Evolutionary conservation across 2,329 filamentous ascomycete genomes (phyloP).

Genomic region (Furcasterigmium furcatum): DNA sequence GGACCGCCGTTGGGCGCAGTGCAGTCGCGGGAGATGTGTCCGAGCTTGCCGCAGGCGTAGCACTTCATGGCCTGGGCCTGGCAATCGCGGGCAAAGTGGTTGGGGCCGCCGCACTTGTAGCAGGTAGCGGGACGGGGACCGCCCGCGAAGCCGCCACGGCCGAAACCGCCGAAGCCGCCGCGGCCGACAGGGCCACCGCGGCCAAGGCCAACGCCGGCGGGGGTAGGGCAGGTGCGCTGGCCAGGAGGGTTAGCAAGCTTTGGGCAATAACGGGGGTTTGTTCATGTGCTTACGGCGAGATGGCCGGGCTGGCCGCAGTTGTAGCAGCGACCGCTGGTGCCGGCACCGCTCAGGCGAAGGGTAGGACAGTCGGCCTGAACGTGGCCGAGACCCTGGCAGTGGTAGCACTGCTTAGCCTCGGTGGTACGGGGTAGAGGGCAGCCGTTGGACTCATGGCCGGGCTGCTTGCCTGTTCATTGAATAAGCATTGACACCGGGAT

Average conservation of each 20-base stretch:
- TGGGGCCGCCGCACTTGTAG: slow-evolving; percentile 80
- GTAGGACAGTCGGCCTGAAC: slow-evolving; percentile 99
- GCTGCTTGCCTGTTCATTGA: slow-evolving; percentile 66
- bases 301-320: slow-evolving; percentile 93
- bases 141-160: slow-evolving; percentile 73
- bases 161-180: slow-evolving; percentile 65
- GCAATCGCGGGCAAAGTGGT: slow-evolving; percentile 98
- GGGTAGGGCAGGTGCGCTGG: slow-evolving; percentile 79
- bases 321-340: slow-evolving; percentile 87
- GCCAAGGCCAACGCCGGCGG: slow-evolving; percentile 58
- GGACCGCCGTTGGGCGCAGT: slow-evolving; percentile 95
- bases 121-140: slow-evolving; percentile 67
- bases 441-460: slow-evolving; percentile 94
- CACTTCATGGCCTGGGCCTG: slow-evolving; percentile 99
- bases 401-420: slow-evolving; percentile 99
- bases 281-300: slow-evolving; percentile 64
- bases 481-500: too few relatives aligned
- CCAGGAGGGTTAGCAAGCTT: slow-evolving; percentile 5
- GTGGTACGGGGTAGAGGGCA: slow-evolving; percentile 96
- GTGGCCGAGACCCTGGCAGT: slow-evolving; percentile 97
- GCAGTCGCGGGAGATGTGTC: slow-evolving; percentile 88
- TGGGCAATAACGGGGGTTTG: slow-evolving; percentile 1
- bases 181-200: slow-evolving; percentile 66
- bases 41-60: slow-evolving; percentile 94
- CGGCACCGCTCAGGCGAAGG: slow-evolving; percentile 81